Percentiles rank a stretch among this genome's conserved stretches.
These are phyloP conservation scores for Cryphonectria japonica DNA, from an alignment of 2,329 filamentous ascomycete genomes.

Conservation along the genomic window DNA sequence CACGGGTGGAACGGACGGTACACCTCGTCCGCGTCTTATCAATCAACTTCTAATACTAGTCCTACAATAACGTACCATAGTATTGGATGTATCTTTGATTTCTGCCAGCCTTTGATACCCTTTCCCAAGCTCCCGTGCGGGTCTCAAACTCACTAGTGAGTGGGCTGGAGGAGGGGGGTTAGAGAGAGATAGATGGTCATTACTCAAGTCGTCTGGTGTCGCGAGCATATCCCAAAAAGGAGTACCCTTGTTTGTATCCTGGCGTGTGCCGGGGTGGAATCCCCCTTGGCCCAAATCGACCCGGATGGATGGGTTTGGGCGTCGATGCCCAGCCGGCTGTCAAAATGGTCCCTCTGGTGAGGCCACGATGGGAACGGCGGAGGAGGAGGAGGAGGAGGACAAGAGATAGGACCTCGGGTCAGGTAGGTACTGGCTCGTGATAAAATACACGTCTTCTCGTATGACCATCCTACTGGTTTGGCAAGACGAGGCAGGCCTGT, in stretches of 20 bases:
- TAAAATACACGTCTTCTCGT: slow-evolving; percentile 12
- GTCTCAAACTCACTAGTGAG: background rate
- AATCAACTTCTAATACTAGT: background rate
- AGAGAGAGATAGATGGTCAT: background rate
- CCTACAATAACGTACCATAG: background rate
- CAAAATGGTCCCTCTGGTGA: slow-evolving; percentile 17
- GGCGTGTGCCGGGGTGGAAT: background rate
- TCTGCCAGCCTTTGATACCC: background rate
- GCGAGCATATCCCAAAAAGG: background rate
- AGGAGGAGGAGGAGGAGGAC: background rate
- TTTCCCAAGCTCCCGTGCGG: background rate
- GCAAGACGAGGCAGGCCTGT: background rate
- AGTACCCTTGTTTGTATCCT: slow-evolving; percentile 6
- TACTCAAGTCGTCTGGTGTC: background rate
- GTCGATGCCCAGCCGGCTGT: slow-evolving; percentile 17
- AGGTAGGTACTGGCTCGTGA: slow-evolving; percentile 4
- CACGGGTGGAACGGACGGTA: background rate
- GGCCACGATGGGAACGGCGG: background rate
- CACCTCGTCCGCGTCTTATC: background rate
- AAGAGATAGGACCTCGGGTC: background rate
- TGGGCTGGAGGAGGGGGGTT: background rate
- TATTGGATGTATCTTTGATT: background rate
- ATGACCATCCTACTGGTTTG: slow-evolving; percentile 14
- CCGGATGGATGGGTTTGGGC: background rate
- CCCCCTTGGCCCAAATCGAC: too few relatives aligned